phyloP scores from a whole-genome alignment of 495 filamentous ascomycete genomes.

The Daldinia vernicosa region DNA sequence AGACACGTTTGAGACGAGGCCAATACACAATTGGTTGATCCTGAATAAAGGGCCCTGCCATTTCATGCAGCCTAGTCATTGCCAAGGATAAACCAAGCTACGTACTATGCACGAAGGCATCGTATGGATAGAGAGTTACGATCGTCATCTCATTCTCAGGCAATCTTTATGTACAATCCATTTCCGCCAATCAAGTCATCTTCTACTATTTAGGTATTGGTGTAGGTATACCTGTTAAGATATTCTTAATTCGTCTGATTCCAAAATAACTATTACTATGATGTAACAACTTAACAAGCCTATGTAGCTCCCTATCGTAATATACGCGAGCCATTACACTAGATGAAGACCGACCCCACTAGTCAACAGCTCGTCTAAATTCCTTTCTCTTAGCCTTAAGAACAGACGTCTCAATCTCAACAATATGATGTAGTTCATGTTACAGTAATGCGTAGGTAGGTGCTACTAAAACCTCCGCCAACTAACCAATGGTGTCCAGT shows the following conservation, averaged over 20 bases:
- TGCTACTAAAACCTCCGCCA: not conserved
- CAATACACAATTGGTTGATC: slow-evolving; percentile 17
- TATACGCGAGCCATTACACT: no score
- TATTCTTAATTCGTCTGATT: not conserved
- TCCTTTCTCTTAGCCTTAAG: not conserved
- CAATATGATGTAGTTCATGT: slow-evolving; percentile 13
- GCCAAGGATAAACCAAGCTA: slow-evolving; percentile 37
- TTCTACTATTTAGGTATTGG: not conserved
- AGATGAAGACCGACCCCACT: no score
- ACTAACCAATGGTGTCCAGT: slow-evolving; percentile 6
- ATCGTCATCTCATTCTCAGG: not conserved
- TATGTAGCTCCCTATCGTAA: no score
- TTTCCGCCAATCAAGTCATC: not conserved
- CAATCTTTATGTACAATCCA: not conserved
- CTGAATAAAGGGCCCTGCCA: slow-evolving; percentile 12
- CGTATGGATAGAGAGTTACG: not conserved
- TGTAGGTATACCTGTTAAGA: no score
- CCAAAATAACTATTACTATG: no score
- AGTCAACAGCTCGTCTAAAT: not conserved
- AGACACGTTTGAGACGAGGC: slow-evolving; percentile 25
- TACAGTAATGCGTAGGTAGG: not conserved
- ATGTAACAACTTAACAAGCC: no score
- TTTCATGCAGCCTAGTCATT: slow-evolving; percentile 22
- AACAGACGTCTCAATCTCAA: not conserved
- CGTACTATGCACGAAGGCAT: not conserved